Evolutionary conservation across 2,329 filamentous ascomycete species (phyloP), one percentile per base, ranked within the genome.

Genomic region (Neofusicoccum parvum): DNA sequence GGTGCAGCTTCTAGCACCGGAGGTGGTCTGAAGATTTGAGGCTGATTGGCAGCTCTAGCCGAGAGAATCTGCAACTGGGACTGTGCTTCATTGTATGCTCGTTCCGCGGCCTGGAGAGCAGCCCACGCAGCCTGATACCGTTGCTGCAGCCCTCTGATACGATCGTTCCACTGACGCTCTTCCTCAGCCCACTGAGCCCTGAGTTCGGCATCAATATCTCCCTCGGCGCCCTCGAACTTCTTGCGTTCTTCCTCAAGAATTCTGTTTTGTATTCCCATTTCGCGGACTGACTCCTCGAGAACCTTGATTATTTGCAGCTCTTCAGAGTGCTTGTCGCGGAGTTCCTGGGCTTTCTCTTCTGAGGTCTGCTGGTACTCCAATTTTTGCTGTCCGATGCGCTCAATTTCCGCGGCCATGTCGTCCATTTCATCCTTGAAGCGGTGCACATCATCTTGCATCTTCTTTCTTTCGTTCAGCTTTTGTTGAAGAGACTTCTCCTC

Each of bases 401-500:
- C 80, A 66, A 86, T 86, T 64, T 86, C 83, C 23, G 78, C 75
- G 46, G 78, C 80, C 73, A 89, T 83, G 43, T 83, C 81, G 23
- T 80, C 78, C 54, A 90, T 88, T 63, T 87, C 89, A 51, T 85
- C 83, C 46, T 89, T 86, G 84, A 90, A 91, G 68, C 89, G 88
- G 5, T 83, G 79, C 59, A 91, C 87, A 68, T 89, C 90, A 41
- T 92, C 89, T 64, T 88, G 85, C 67, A 92, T 81, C 73, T 91
- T 92, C 69, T 86, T 80, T 63, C 88, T 84, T 73, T 92, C 90
- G 15, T 84, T 82, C 70, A 88, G 84, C 75, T 90, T 92, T 59
- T 92, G 88, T 70, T 86, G 87, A 60, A 94, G 74, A 9, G 85
- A 72, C 71, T 88, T 88, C 73, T 97, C 92, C 73, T 92, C 91